Base-by-base conservation (phyloP, 2,329 filamentous ascomycete species). In the Ceratocystis harringtonii region DNA sequence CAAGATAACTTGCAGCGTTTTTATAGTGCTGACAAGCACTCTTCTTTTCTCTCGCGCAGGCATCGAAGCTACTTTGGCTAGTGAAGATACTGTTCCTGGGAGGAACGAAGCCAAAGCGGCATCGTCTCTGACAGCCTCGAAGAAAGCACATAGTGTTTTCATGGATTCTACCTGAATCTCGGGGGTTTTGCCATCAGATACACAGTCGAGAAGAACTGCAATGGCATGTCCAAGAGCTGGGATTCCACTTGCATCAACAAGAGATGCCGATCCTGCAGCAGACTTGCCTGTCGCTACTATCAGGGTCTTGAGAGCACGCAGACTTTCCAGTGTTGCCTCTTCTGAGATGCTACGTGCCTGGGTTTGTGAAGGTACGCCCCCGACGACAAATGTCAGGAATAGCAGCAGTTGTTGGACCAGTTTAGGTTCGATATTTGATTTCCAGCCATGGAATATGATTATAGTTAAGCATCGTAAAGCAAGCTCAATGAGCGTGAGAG, bases 361-460 rank as follows among this genome's bases (percentile, higher is more conserved):
- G 62, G 76, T 75, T 61, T 82, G 80, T 36, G 80, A 84, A 0
- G 88, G 84, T 0, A 84, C 81, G 8, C 89, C 89, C 25, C 88
- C 90, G 66, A 90, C 83, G 66, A 96, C 80, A 71, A 96, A 87
- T 0, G 88, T 89, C 67, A 96, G 80, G 43, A 97, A 79, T 55
- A 96, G 89, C 52, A 97, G 79, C 17, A 97, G 81, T 73, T 97
- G 92, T 68, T 89, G 89, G 43, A 85, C 87, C 64, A 96, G 79
- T 61, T 89, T 82, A 7, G 84, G 79, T 1, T 87, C 81, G 17
- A 96, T 82, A 32, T 82, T 81, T 2, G 80, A 78, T 68, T 84
- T 85, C 92, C 94, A 99, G 68, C 91, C 92, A 73, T 88, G 78
- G 45, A 81, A 76, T 45, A 97, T 81, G 32, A 99, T 79, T 17